Conservation (phyloP, 768 basidiomycete species). For the Amanita pseudoporphyria region DNA sequence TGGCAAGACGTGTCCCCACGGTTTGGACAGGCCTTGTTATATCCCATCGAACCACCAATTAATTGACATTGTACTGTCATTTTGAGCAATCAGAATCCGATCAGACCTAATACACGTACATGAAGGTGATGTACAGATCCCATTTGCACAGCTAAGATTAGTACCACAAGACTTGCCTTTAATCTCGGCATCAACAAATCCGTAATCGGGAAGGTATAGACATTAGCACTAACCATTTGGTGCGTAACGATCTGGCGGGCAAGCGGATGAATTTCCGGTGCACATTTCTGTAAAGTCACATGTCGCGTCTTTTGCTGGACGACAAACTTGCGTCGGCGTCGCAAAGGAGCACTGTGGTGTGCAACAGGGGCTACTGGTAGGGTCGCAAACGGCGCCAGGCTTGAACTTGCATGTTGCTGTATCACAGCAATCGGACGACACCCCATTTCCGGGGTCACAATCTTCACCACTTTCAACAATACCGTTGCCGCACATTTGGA, state of each 20-base stretch:
- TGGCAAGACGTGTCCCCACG: constrained; percentile 59
- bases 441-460: constrained; percentile 69
- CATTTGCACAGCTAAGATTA: constrained; percentile 66
- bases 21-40: constrained; percentile 57
- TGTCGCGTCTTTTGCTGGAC: constrained; percentile 49
- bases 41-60: constrained; percentile 62
- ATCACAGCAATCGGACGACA: constrained; percentile 65
- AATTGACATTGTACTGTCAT: constrained; percentile 62
- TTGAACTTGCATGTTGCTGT: constrained; percentile 65
- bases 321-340: constrained; percentile 56
- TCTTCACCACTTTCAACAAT: constrained; percentile 80
- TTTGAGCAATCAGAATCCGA: constrained; percentile 11
- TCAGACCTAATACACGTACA: constrained; percentile 25
- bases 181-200: neutral
- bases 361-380: constrained; percentile 68
- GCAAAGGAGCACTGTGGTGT: constrained; percentile 61
- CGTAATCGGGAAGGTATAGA: constrained; percentile 1
- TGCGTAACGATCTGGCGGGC: constrained; percentile 54
- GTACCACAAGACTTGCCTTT: constrained; percentile 60
- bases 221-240: constrained; percentile 45
- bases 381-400: constrained; percentile 67
- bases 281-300: constrained; percentile 74
- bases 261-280: constrained; percentile 62
- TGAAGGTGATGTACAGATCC: constrained; percentile 69
- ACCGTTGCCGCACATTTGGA: constrained; percentile 77